These are phyloP conservation scores for Phaeolepiota aurea DNA, from an alignment of 768 basidiomycete genomes.

Conservation along the genomic window DNA sequence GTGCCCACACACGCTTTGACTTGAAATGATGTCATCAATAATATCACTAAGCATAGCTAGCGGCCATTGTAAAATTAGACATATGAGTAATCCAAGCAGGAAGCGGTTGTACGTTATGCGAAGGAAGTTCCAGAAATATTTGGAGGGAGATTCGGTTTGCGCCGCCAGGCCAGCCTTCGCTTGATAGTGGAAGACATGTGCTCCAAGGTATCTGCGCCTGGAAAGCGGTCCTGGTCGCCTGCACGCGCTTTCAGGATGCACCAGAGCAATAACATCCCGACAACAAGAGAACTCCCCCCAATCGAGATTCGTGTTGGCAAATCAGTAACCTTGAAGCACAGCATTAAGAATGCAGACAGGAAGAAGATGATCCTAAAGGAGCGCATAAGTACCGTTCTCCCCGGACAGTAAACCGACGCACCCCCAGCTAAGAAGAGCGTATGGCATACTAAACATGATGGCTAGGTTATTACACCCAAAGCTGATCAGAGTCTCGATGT, in stretches of 20 bases:
- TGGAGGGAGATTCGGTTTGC: background rate
- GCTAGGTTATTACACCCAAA: slow-evolving; percentile 2
- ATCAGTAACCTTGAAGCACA: slow-evolving; percentile 4
- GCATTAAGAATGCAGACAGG: slow-evolving; percentile 5
- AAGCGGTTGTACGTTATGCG: too few species aligned
- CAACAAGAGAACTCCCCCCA: background rate
- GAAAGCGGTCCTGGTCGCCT: background rate
- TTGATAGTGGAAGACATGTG: background rate
- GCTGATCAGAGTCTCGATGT: slow-evolving; percentile 1
- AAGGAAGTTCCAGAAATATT: background rate
- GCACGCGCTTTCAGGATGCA: slow-evolving; percentile 2
- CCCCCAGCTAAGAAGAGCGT: slow-evolving; percentile 6
- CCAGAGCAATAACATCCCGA: slow-evolving; percentile 2
- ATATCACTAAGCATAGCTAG: too few species aligned
- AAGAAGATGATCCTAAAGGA: slow-evolving; percentile 5
- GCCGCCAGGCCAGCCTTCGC: background rate
- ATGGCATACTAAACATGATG: slow-evolving; percentile 6
- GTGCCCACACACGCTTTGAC: too few species aligned
- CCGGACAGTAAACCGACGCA: background rate
- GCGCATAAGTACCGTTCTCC: too few species aligned
- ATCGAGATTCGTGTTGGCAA: background rate
- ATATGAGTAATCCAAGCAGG: too few species aligned
- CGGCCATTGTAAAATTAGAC: too few species aligned
- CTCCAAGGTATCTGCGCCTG: background rate
- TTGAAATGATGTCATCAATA: too few species aligned